Conservation (phyloP, 371 early-diverging fungal genomes). For the Mucor circinelloides region DNA sequence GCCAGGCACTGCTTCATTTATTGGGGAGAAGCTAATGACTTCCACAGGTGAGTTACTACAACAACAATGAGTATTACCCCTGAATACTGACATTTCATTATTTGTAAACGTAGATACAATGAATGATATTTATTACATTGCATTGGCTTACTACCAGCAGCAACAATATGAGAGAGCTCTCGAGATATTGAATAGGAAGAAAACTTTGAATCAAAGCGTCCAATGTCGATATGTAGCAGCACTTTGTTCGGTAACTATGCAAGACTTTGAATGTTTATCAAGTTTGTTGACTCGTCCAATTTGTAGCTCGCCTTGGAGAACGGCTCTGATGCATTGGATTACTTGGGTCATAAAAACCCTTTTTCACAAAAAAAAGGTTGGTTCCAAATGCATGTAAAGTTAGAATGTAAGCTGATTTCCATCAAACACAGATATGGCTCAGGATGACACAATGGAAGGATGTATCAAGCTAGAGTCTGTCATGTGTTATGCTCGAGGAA, state of each 20-base stretch:
- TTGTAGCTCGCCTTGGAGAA: conserved; percentile 58
- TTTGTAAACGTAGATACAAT: conserved; percentile 47
- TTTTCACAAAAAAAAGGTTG: conserved; percentile 33
- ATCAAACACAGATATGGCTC: background rate
- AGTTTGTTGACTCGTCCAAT: background rate
- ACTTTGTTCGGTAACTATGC: conserved; percentile 58
- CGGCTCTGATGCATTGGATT: conserved; percentile 62
- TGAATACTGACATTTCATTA: background rate
- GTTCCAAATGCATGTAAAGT: background rate
- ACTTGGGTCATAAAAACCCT: conserved; percentile 60
- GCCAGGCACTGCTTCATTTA: conserved; percentile 59
- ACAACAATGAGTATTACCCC: background rate
- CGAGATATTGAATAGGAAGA: conserved; percentile 53
- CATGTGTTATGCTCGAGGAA: conserved; percentile 68
- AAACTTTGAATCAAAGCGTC: conserved; percentile 54
- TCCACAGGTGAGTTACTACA: conserved; percentile 43
- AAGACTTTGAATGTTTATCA: no score
- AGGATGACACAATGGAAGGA: conserved; percentile 6
- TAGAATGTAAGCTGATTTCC: background rate
- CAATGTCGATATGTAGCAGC: conserved; percentile 66
- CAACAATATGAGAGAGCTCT: conserved; percentile 65
- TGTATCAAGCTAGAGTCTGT: conserved; percentile 59
- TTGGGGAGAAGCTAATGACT: conserved; percentile 64
- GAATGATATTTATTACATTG: conserved; percentile 62
- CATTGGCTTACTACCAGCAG: conserved; percentile 59